Percentiles rank a stretch among this genome's conserved stretches.
These are phyloP conservation scores for Eragrostis curvula DNA, from an alignment of 176 grass and related monocot species.

Conservation along the genomic window DNA sequence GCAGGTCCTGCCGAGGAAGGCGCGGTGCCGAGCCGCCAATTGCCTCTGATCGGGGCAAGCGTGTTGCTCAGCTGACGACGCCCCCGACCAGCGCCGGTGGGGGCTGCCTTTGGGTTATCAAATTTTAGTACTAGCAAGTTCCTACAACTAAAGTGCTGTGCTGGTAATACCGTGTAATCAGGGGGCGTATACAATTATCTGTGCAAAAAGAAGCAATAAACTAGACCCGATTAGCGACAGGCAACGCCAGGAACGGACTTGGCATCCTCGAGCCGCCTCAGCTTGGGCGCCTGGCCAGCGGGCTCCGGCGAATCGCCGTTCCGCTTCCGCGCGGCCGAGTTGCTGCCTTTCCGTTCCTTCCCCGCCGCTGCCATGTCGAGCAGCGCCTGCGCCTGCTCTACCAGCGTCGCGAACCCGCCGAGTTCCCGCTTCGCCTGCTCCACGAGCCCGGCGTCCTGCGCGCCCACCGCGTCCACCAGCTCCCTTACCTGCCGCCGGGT, in stretches of 20 bases:
- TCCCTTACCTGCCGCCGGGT: conserved; percentile 6
- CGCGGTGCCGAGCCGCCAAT: too few species aligned
- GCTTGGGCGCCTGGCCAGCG: neutral
- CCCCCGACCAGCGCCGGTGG: too few species aligned
- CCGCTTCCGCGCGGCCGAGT: neutral
- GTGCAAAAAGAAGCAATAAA: neutral
- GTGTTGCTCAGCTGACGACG: too few species aligned
- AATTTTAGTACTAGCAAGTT: too few species aligned
- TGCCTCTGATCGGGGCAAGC: too few species aligned
- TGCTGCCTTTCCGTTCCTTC: neutral
- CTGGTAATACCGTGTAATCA: too few species aligned
- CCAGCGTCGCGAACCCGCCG: neutral
- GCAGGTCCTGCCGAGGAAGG: too few species aligned
- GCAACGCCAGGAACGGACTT: neutral
- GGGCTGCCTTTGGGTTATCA: too few species aligned
- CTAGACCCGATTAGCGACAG: neutral
- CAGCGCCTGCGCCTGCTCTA: conserved; percentile 36
- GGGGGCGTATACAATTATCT: too few species aligned
- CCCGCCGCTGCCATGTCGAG: neutral
- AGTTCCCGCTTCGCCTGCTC: neutral
- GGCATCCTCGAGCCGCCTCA: conserved; percentile 7
- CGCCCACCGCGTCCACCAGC: neutral
- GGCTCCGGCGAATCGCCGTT: neutral
- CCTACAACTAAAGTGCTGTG: too few species aligned
- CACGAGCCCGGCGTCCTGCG: neutral